Evolutionary conservation across 306 rosid species (phyloP).

Genomic region (Castanea crenata): DNA sequence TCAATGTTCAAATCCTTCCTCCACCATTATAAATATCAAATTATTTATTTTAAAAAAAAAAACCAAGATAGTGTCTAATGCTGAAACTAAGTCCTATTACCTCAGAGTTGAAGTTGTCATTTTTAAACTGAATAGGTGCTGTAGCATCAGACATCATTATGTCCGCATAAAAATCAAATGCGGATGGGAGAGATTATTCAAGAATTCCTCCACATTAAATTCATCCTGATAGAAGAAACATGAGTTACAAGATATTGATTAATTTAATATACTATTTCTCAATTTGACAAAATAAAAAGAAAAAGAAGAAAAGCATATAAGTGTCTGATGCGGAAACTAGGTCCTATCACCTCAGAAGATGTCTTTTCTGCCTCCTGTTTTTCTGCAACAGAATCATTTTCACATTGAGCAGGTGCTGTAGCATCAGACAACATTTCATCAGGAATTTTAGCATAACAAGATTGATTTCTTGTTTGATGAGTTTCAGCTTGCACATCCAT

Average conservation of each 20-base stretch:
- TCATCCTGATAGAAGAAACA: slow-evolving; percentile 35
- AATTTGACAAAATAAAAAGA: not conserved
- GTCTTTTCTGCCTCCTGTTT: slow-evolving; percentile 15
- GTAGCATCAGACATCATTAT: slow-evolving; percentile 7
- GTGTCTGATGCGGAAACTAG: slow-evolving; percentile 21
- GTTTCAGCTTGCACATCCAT: slow-evolving; percentile 38
- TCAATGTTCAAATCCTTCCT: no score
- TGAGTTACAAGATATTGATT: not conserved
- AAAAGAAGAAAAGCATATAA: no score
- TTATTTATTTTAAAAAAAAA: no score
- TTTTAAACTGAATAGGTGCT: not conserved
- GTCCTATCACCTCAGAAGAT: slow-evolving; percentile 39
- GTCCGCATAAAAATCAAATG: not conserved
- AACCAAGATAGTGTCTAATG: not conserved
- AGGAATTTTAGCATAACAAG: not conserved
- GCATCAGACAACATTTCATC: slow-evolving; percentile 2
- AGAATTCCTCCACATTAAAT: slow-evolving; percentile 7
- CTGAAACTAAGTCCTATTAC: slow-evolving; percentile 30
- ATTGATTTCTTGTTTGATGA: not conserved
- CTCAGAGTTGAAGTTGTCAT: slow-evolving; percentile 26
- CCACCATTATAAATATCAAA: no score
- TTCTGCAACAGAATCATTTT: slow-evolving; percentile 12
- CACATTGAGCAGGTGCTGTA: not conserved
- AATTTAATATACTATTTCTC: not conserved
- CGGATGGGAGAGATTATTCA: no score